Base-by-base conservation (phyloP, 2,329 filamentous ascomycete species). In the Didymella glomerata region DNA sequence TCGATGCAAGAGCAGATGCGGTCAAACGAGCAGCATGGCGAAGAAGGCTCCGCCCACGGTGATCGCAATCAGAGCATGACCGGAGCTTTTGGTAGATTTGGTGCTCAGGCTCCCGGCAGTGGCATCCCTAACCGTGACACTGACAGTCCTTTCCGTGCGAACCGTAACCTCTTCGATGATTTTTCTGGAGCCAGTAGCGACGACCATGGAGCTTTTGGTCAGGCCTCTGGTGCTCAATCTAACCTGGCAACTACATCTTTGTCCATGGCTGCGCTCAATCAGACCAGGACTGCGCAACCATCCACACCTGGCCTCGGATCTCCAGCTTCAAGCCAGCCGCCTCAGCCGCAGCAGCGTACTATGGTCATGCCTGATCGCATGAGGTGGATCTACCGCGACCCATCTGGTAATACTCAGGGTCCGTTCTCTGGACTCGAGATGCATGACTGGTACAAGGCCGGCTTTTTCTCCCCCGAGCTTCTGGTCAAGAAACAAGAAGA, bases 331-430 rank as follows among this genome's bases (percentile, higher is more conserved):
- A 86, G 85, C 48, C 89, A 93, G 64, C 85, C 92, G 48, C 88
- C 88, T 27, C 80, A 86, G 47, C 81, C 86, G 27, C 89, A 91
- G 70, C 87, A 90, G 64, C 89, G 92, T 16, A 93, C 90, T 44
- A 98, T 99, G 93, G 94, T 99, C 5, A 98, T 99, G 95, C 95
- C 95, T 2, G 95, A 99, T 76, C 86, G 96, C 14, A 99, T 99
- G 93, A 86, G 94, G 69, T 99, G 95, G 95, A 94, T 97, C 18
- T 99, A 99, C 75, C 88, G 96, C 51, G 95, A 99, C 74, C 95
- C 95, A 5, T 92, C 96, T 74, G 93, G 93, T 22, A 90, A 92
- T 62, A 89, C 92, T 6, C 95, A 99, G 74, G 95, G 95, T 0
- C 95, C 95, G 0, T 99, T 95, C 79, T 97, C 93, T 38, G 95